Percentiles rank a stretch among this genome's conserved stretches.
These are phyloP conservation scores for Ustilago cynodontis DNA, from an alignment of 1,284 basidiomycete genomes.

Conservation along the genomic window DNA sequence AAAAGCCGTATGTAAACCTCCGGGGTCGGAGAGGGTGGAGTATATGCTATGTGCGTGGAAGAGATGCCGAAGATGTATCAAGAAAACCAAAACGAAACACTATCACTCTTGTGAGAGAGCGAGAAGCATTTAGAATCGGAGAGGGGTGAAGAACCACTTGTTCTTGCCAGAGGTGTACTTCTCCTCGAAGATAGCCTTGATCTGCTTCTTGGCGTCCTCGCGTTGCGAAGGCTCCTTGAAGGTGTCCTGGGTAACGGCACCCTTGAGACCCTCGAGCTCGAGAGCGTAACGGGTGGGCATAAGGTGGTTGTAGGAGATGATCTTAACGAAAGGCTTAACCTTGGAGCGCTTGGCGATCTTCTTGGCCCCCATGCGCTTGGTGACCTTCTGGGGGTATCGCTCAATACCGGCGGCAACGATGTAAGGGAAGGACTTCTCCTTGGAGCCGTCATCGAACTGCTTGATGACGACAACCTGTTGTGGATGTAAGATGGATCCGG, in stretches of 20 bases:
- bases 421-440: constrained; percentile 68
- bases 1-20: background rate
- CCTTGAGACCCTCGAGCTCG: constrained; percentile 70
- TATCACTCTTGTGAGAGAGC: background rate
- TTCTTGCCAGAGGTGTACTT: constrained; percentile 70
- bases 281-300: constrained; percentile 70
- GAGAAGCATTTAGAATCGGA: constrained; percentile 62
- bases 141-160: constrained; percentile 70
- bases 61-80: constrained; percentile 18
- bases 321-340: constrained; percentile 70
- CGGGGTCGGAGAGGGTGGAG: background rate
- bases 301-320: constrained; percentile 70
- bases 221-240: constrained; percentile 70
- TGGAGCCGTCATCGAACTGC: constrained; percentile 70
- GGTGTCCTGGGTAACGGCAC: constrained; percentile 65
- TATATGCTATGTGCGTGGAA: constrained; percentile 20
- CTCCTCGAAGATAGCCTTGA: constrained; percentile 70
- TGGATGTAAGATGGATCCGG: background rate
- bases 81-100: constrained; percentile 17
- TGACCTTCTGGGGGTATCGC: constrained; percentile 70
- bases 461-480: constrained; percentile 70
- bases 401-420: constrained; percentile 69
- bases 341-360: constrained; percentile 69
- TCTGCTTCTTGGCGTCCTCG: constrained; percentile 69
- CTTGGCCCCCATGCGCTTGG: constrained; percentile 69